Base-by-base conservation (phyloP, 345 rosid genomes). In the Lepidium aucheri region DNA sequence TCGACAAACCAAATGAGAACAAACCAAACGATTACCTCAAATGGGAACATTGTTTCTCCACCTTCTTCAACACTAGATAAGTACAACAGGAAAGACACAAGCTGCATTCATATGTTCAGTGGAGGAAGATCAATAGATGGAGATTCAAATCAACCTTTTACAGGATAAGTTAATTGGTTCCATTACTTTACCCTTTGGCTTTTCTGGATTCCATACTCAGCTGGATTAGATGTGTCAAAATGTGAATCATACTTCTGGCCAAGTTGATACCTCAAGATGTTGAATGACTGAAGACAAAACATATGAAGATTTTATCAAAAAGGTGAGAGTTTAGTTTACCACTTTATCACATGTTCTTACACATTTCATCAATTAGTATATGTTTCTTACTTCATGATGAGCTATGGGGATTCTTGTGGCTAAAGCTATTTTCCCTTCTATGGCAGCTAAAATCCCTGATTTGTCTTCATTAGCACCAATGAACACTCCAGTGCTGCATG, bases 221-320 rank as follows among this genome's bases (percentile, higher is more conserved):
- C 71, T 18, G 85, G 81, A 74, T 72, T 34, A 65, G 86, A 86
- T 0, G 87, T 84, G 38, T 86, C 97, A 43, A 79, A 84, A 67
- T 86, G 97, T 46, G 94, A 77, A 78, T 86, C 72, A 77, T 91
- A 88, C 82, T 79, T 88, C 76, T 91, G 91, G 5, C 96, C 88
- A 49, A 79, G 41, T 78, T 74, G 79, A 55, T 87, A 90, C 44
- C 81, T 85, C 85, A 90, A 75, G 24, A 87, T 77, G 76, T 87
- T 85, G 86, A 90, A 87, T 70, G 83, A 74, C 97, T 86, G 80
- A 9, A 46, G 7, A 35, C 8, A 12, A 24, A 7, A 18, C 53
- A 32, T 14, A 59, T n/a, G n/a, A n/a, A n/a, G n/a, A n/a, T n/a
- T n/a, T n/a, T n/a, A n/a, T n/a, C n/a, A n/a, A n/a, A n/a, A 20